Percentiles rank a stretch among this genome's conserved stretches.
phyloP scores from a whole-genome alignment of 495 filamentous ascomycete genomes.

The Aspergillus hancockii region DNA sequence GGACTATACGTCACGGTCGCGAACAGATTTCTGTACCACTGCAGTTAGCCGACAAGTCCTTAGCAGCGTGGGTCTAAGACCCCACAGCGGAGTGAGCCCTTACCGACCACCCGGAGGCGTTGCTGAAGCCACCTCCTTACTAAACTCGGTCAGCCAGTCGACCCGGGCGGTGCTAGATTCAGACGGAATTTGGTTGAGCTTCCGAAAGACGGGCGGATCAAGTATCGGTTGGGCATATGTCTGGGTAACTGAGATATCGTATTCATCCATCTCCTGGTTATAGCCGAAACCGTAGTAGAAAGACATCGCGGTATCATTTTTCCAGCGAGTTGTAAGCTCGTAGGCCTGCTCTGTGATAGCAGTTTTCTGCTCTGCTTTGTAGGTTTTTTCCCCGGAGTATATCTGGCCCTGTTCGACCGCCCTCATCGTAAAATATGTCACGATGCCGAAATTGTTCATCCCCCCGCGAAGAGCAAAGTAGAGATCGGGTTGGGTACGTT shows the following conservation, averaged over 20 bases:
- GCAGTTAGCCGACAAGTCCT: too few relatives aligned
- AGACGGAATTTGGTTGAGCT: neutral
- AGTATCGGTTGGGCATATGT: neutral
- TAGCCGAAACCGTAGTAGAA: constrained; percentile 40
- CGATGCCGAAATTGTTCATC: constrained; percentile 16
- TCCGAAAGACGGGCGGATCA: neutral
- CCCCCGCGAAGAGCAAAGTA: constrained; percentile 30
- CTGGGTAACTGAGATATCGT: neutral
- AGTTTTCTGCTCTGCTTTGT: constrained; percentile 37
- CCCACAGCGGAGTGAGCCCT: too few relatives aligned
- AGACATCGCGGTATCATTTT: constrained; percentile 37
- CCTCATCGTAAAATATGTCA: constrained; percentile 11
- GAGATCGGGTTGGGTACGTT: constrained; percentile 28
- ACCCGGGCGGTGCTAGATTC: neutral
- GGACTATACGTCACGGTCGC: constrained; percentile 35
- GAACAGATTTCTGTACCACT: constrained; percentile 28
- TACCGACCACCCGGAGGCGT: constrained; percentile 9
- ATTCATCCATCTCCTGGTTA: neutral
- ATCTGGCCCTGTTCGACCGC: constrained; percentile 1
- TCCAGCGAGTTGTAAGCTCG: constrained; percentile 30
- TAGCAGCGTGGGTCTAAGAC: too few relatives aligned
- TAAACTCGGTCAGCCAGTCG: neutral
- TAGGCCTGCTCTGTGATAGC: constrained; percentile 32
- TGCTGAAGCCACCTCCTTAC: neutral
- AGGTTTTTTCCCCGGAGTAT: constrained; percentile 39